These are phyloP conservation scores for Ulota crispa DNA, from an alignment of 225 moss, liverwort and hornwort genomes.

Conservation along the genomic window DNA sequence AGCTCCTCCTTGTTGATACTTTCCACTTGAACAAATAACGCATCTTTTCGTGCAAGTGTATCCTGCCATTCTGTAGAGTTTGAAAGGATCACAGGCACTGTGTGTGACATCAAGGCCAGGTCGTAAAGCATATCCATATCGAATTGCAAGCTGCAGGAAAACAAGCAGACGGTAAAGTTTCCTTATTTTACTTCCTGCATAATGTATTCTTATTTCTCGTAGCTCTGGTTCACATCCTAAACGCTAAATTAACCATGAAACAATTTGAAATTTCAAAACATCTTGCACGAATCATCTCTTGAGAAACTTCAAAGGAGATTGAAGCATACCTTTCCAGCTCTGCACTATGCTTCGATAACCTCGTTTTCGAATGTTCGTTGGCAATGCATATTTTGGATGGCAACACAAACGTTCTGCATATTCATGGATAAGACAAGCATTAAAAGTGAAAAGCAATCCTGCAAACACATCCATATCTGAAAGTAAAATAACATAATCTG, in stretches of 20 bases:
- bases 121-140: conserved; percentile 43
- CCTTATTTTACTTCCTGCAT: not conserved
- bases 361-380: conserved; percentile 30
- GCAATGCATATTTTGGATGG: conserved; percentile 54
- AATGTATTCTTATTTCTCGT: not conserved
- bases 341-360: conserved; percentile 1
- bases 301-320: not conserved
- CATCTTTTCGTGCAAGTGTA: not conserved
- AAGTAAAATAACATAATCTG: not conserved
- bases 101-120: conserved; percentile 40
- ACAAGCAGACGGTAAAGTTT: conserved; percentile 6
- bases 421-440: not conserved
- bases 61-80: conserved; percentile 48
- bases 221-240: not conserved
- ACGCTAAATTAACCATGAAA: not conserved
- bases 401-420: conserved; percentile 61
- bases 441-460: not conserved
- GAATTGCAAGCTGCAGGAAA: conserved; percentile 32
- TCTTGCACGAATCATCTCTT: not conserved
- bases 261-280: not conserved
- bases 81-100: conserved; percentile 44
- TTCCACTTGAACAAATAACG: conserved; percentile 29
- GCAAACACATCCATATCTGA: not conserved
- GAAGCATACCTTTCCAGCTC: conserved; percentile 32
- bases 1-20: conserved; percentile 33